phyloP scores from a whole-genome alignment of 805 yeast genomes.

The Candida pseudofarinosa region DNA sequence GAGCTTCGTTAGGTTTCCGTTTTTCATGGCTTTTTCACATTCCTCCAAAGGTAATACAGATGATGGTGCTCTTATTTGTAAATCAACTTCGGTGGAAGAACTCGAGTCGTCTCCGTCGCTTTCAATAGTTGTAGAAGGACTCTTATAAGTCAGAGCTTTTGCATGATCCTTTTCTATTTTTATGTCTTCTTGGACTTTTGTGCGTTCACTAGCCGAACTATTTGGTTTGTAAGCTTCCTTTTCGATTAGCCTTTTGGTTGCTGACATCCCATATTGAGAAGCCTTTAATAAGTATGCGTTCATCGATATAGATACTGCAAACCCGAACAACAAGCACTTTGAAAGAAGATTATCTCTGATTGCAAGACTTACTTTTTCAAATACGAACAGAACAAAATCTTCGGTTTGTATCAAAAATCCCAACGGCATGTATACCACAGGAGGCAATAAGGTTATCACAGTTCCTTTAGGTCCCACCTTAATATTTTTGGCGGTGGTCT shows the following conservation, averaged over 20 bases:
- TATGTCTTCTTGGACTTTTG: constrained; percentile 4
- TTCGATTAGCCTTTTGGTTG: constrained; percentile 38
- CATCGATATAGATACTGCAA: constrained; percentile 71
- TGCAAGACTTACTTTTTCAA: constrained; percentile 58
- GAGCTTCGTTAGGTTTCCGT: constrained; percentile 65
- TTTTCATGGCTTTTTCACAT: constrained; percentile 56
- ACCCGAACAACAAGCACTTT: constrained; percentile 67
- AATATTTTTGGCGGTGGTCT: constrained; percentile 41
- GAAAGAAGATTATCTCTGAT: constrained; percentile 78
- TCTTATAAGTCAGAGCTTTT: not conserved
- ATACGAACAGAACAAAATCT: constrained; percentile 49
- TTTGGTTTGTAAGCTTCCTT: constrained; percentile 33
- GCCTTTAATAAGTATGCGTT: constrained; percentile 85
- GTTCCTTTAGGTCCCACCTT: constrained; percentile 46
- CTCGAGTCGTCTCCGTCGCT: constrained; percentile 3
- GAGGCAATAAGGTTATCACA: constrained; percentile 54
- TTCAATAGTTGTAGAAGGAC: not conserved
- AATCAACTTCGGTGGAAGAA: constrained; percentile 28
- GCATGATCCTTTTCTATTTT: constrained; percentile 3
- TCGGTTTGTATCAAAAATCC: constrained; percentile 57
- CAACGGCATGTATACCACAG: constrained; percentile 55
- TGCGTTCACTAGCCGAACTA: not conserved
- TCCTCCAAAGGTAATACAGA: constrained; percentile 55
- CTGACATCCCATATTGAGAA: constrained; percentile 61
- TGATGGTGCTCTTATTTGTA: constrained; percentile 18